These are phyloP conservation scores for Calamus simplicifolius DNA, from an alignment of 176 grass and related monocot genomes.

Conservation along the genomic window DNA sequence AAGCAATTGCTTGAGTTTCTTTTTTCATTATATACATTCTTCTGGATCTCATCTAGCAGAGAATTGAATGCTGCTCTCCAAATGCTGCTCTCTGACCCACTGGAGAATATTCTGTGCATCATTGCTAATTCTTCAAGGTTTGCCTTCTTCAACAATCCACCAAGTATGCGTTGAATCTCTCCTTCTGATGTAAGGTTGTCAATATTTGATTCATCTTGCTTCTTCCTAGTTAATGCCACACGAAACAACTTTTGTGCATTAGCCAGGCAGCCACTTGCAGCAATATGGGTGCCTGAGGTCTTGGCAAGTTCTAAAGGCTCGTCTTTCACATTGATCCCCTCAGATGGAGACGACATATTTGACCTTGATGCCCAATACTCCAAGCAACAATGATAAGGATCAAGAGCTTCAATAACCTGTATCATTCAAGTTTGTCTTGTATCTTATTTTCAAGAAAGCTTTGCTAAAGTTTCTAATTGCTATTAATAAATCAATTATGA, in stretches of 20 bases:
- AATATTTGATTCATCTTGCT: neutral
- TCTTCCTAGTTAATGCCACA: neutral
- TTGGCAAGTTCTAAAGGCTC: conserved; percentile 1
- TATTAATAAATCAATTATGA: too few species aligned
- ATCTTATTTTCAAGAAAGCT: too few species aligned
- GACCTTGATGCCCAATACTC: conserved; percentile 64
- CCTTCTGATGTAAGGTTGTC: conserved; percentile 26
- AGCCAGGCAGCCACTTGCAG: neutral
- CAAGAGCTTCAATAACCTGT: conserved; percentile 66
- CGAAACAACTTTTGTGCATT: conserved; percentile 2
- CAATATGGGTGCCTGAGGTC: neutral
- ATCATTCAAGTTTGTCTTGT: conserved; percentile 4
- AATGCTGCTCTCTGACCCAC: conserved; percentile 22
- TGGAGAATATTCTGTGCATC: conserved; percentile 33
- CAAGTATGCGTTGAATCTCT: conserved; percentile 20
- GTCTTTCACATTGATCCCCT: conserved; percentile 9
- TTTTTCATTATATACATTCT: conserved; percentile 38
- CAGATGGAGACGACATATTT: neutral
- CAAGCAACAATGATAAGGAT: conserved; percentile 44
- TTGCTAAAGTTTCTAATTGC: too few species aligned
- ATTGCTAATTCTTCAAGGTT: conserved; percentile 39
- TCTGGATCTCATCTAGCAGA: conserved; percentile 32
- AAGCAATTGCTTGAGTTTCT: conserved; percentile 1
- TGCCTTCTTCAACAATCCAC: conserved; percentile 39
- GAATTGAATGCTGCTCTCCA: conserved; percentile 22